Conservation (phyloP, 2,329 filamentous ascomycete species). For the Pseudocercospora crystallina region DNA sequence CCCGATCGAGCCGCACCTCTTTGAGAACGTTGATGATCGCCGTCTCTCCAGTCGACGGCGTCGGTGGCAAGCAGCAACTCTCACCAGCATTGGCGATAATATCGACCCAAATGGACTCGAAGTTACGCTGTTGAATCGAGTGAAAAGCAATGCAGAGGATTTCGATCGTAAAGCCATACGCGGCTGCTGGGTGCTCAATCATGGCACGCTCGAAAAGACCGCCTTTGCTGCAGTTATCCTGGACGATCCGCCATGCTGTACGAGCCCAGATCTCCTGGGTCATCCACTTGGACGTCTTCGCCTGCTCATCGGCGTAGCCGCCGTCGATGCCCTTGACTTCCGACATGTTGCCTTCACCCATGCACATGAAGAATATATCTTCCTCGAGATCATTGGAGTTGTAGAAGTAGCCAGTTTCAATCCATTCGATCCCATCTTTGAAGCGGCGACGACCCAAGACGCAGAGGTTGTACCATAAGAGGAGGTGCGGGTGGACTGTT, state of each 20-base stretch:
- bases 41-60: background rate
- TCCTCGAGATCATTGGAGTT: slow-evolving; percentile 18
- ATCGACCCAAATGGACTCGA: slow-evolving; percentile 17
- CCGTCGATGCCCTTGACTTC: background rate
- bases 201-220: slow-evolving; percentile 16
- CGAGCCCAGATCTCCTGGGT: slow-evolving; percentile 28
- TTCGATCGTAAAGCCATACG: slow-evolving; percentile 25
- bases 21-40: background rate
- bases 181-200: slow-evolving; percentile 18
- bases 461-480: slow-evolving; percentile 25
- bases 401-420: slow-evolving; percentile 24
- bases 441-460: slow-evolving; percentile 17
- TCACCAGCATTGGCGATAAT: slow-evolving; percentile 8
- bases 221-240: slow-evolving; percentile 18
- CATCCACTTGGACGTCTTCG: slow-evolving; percentile 19
- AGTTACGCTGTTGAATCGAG: slow-evolving; percentile 21
- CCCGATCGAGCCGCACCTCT: slow-evolving; percentile 3
- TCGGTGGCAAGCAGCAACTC: background rate
- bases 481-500: slow-evolving; percentile 22
- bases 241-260: slow-evolving; percentile 25
- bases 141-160: slow-evolving; percentile 28
- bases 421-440: slow-evolving; percentile 24
- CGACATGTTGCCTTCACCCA: slow-evolving; percentile 18
- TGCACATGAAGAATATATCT: slow-evolving; percentile 25
- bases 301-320: slow-evolving; percentile 6